Percentiles rank a stretch among this genome's conserved stretches.
These are phyloP conservation scores for Nemania diffusa DNA, from an alignment of 2,329 filamentous ascomycete genomes.

Conservation along the genomic window DNA sequence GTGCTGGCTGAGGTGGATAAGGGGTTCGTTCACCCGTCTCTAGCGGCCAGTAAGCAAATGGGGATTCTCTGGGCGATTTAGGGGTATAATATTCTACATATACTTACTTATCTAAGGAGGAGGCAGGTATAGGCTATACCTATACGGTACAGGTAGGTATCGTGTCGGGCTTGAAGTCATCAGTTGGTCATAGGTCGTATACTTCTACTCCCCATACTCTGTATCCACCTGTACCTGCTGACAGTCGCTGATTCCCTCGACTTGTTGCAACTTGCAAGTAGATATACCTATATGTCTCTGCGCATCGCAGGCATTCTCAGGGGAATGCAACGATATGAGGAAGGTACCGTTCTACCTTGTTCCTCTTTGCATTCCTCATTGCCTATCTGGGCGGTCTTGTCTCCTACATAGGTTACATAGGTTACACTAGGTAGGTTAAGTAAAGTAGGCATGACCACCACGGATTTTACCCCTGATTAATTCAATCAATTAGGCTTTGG, in stretches of 20 bases:
- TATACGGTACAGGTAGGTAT: background rate
- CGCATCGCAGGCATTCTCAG: background rate
- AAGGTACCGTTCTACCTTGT: background rate
- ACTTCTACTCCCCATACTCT: no score
- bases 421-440: background rate
- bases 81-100: slow-evolving; percentile 21
- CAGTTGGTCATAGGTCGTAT: no score
- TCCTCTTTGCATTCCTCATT: background rate
- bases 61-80: slow-evolving; percentile 13
- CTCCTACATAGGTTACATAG: slow-evolving; percentile 1
- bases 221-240: background rate
- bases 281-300: background rate
- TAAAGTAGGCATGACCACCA: slow-evolving; percentile 8
- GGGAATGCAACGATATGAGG: background rate
- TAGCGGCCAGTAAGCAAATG: slow-evolving; percentile 15
- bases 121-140: background rate
- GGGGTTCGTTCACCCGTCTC: slow-evolving; percentile 16
- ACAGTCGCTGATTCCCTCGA: background rate
- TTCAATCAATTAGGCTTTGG: slow-evolving; percentile 15
- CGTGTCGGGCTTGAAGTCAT: no score
- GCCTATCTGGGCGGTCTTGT: background rate
- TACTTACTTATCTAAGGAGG: background rate
- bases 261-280: background rate
- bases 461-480: slow-evolving; percentile 29
- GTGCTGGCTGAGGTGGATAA: slow-evolving; percentile 23